Conservation (phyloP, 2,329 filamentous ascomycete species). For the Fusarium albidum region DNA sequence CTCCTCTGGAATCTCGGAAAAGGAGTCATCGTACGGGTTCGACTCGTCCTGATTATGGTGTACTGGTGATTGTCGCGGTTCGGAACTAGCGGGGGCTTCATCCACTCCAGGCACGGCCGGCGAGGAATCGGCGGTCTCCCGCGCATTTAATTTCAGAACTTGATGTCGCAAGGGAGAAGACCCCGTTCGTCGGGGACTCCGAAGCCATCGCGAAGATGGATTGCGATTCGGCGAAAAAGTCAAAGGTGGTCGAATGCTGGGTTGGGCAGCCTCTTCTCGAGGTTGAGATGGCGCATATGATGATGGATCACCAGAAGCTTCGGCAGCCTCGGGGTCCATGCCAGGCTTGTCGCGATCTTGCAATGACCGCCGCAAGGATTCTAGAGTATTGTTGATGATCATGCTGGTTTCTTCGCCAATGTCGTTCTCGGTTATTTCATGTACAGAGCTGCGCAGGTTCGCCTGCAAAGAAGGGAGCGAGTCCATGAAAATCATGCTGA, state of each 20-base stretch:
- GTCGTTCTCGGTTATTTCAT: conserved; percentile 50
- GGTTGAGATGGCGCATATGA: conserved; percentile 9
- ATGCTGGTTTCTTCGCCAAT: conserved; percentile 64
- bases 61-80: conserved; percentile 12
- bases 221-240: conserved; percentile 35
- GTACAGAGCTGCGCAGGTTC: conserved; percentile 46
- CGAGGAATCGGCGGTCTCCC: conserved; percentile 30
- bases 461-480: conserved; percentile 61
- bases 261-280: conserved; percentile 18
- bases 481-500: conserved; percentile 67
- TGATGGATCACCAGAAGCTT: conserved; percentile 15
- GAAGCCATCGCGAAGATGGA: conserved; percentile 41
- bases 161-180: conserved; percentile 45
- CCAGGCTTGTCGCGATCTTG: conserved; percentile 29
- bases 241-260: conserved; percentile 28
- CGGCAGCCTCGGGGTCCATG: conserved; percentile 6
- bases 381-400: conserved; percentile 64
- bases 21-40: conserved; percentile 61
- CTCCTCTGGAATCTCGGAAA: conserved; percentile 63
- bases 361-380: conserved; percentile 54
- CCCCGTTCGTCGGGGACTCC: conserved; percentile 47
- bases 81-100: conserved; percentile 11
- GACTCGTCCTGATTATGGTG: conserved; percentile 41
- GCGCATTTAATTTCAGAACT: conserved; percentile 43
- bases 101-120: conserved; percentile 7